Evolutionary conservation across 1,284 basidiomycete species (phyloP), one percentile per base, ranked within the genome.

Genomic region (Cryptococcus sp.): DNA sequence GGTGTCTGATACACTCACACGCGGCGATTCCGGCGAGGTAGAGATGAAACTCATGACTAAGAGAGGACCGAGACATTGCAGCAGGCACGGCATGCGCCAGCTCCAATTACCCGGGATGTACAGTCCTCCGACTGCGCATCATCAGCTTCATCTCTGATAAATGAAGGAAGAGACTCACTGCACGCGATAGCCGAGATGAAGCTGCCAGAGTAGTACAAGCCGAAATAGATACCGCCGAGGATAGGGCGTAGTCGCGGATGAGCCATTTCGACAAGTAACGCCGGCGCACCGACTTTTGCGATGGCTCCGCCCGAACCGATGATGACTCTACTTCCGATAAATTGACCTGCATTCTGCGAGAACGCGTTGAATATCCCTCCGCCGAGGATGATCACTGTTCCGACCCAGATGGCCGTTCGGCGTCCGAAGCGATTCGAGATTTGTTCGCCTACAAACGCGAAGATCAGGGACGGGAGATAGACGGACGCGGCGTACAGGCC

Each of bases 321-420:
- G 55, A 65, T 64, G 41, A 54, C 47, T 43, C 50, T 27, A 51
- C 58, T 35, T 20, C 22, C 63, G 35, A 62, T 58, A 38, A 63
- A 65, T 53, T 58, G 54, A 8, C 53, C 60, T 0, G 52, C 43
- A 40, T 61, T 54, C 38, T 57, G 50, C 0, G 66, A 52, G 17
- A 74, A 65, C 11, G 62, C 65, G 52, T 74, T 70, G 7, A 69
- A 51, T 8, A 72, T 25, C 16, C 54, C 59, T 5, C 70, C 71
- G 15, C 54, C 57, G 20, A 74, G 54, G 42, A 75, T 65, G 7
- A 72, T 41, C 19, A 58, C 39, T 0, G 62, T 56, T 3, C 72
- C 72, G 38, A 56, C 30, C 49, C 63, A 60, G 39, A 73, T 67
- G 46, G 43, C 61, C 47, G 57, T 50, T 41, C 58, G 55, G 11